Evolutionary conservation across 164 flowering plant genomes (phyloP).

Genomic region (Chloranthus sessilifolius): DNA sequence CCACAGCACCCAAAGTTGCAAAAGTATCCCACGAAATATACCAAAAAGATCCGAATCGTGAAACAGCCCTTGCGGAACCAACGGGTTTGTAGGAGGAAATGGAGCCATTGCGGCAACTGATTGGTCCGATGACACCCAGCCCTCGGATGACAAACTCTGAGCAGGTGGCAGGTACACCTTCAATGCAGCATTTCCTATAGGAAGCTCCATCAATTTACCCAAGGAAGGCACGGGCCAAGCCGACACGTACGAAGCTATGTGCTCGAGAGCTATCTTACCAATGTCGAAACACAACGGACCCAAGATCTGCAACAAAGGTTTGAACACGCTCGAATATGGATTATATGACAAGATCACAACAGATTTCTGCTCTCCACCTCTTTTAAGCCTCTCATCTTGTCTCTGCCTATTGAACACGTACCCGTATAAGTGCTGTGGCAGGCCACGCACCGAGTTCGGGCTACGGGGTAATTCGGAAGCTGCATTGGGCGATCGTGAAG

Average conservation of each 20-base stretch:
- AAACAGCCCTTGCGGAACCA: constrained; percentile 84
- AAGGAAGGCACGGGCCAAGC: constrained; percentile 78
- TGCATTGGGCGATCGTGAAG: constrained; percentile 17
- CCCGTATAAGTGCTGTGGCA: constrained; percentile 54
- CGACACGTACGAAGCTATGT: constrained; percentile 78
- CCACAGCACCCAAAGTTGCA: constrained; percentile 95
- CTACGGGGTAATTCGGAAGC: constrained; percentile 25
- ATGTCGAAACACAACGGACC: constrained; percentile 94
- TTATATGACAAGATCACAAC: constrained; percentile 78
- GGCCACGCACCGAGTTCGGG: background rate
- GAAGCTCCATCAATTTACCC: constrained; percentile 85
- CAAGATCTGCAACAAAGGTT: constrained; percentile 89
- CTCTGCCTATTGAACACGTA: constrained; percentile 97
- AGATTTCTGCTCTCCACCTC: constrained; percentile 98
- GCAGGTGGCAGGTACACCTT: constrained; percentile 90
- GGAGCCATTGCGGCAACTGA: constrained; percentile 64
- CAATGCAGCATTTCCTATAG: constrained; percentile 82
- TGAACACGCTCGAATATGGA: constrained; percentile 85
- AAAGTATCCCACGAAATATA: constrained; percentile 59
- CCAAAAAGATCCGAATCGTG: constrained; percentile 95
- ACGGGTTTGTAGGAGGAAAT: constrained; percentile 70
- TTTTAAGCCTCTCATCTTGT: constrained; percentile 91
- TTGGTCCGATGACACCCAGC: constrained; percentile 47
- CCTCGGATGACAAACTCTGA: constrained; percentile 60
- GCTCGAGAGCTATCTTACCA: constrained; percentile 84